Evolutionary conservation across 2,329 filamentous ascomycete species (phyloP).

Genomic region (Pseudocercospora crystallina): DNA sequence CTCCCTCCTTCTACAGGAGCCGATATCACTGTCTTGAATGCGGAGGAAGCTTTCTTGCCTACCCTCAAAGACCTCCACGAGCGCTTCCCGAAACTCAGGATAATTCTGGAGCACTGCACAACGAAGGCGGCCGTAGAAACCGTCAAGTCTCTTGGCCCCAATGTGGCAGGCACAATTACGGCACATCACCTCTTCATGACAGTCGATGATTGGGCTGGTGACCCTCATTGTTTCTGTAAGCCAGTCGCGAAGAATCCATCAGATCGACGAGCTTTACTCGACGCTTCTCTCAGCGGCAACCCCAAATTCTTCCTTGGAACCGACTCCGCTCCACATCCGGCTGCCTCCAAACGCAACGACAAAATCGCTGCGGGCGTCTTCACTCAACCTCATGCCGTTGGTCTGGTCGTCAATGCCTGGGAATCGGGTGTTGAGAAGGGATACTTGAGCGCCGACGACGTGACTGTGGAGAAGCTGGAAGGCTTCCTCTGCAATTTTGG

Average conservation of each 20-base stretch:
- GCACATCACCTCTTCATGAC: slow-evolving; percentile 83
- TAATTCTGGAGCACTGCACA: slow-evolving; percentile 79
- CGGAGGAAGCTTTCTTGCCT: slow-evolving; percentile 76
- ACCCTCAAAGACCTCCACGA: slow-evolving; percentile 72
- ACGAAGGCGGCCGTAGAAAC: slow-evolving; percentile 77
- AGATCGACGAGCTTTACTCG: slow-evolving; percentile 70
- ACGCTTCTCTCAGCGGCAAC: slow-evolving; percentile 59
- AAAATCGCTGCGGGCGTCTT: slow-evolving; percentile 72
- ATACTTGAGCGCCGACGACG: slow-evolving; percentile 53
- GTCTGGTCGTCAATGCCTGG: slow-evolving; percentile 64
- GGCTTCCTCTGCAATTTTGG: slow-evolving; percentile 60
- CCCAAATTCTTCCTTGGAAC: slow-evolving; percentile 72
- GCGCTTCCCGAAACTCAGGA: slow-evolving; percentile 69
- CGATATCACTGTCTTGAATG: slow-evolving; percentile 56
- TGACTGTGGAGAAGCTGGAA: slow-evolving; percentile 55
- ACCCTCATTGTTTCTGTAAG: slow-evolving; percentile 79
- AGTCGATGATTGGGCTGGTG: slow-evolving; percentile 68
- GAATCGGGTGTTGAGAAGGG: slow-evolving; percentile 61
- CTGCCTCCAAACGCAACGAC: slow-evolving; percentile 59
- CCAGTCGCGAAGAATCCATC: slow-evolving; percentile 64
- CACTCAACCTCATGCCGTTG: slow-evolving; percentile 70
- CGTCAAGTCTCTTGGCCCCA: slow-evolving; percentile 73
- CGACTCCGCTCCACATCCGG: slow-evolving; percentile 71
- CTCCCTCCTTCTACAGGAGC: slow-evolving; percentile 56
- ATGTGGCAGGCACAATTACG: slow-evolving; percentile 78